Base-by-base conservation (phyloP, 2,329 filamentous ascomycete species). In the Fusarium coffeatum region DNA sequence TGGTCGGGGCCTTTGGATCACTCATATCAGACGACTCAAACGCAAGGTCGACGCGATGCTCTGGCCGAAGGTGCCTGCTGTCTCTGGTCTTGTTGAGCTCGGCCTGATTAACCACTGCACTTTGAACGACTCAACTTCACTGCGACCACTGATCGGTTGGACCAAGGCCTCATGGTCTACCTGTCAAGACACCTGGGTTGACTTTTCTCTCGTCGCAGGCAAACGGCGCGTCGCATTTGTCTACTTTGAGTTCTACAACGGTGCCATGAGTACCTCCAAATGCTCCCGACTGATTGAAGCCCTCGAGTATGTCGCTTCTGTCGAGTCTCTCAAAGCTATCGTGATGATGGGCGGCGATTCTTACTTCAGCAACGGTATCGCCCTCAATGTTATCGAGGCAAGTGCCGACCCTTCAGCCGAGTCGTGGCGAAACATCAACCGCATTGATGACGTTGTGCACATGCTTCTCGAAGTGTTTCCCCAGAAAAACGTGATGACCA, bases 201-300 rank as follows among this genome's bases (percentile, higher is more conserved):
- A 66, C 8, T 62, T 66, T 28, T 30, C 20, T 2, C 11, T 41
- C 4, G 27, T 53, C 20, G 11, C 49, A 20, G 53, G 53, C 20
- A 50, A 54, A 32, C 50, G 46, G 2, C 49, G 59, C 27, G 46
- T 69, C 2, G 67, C 66, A 4, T 66, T 54, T 4, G 50, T 69
- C 16, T 69, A 69, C 18, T 69, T 69, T 6, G 54, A 66, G 8
- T 69, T 69, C 34, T 69, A 69, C 30, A 69, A 69, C 15, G 67
- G 67, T 6, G 62, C 67, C 20, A 69, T 69, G 67, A 66, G 62
- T 43, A 69, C 67, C 0, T 25, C 45, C 7, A 61, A 69, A 49
- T 69, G 67, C 40, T 69, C 62, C 13, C 61, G 62, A 18, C 62
- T 69, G 7, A 47, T 69, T 12, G 57, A 69, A 34, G 62, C 66